Evolutionary conservation across 75 land plant species (phyloP), one percentile per base, ranked within the genome.

Genomic region (Ceratopteris richardii): DNA sequence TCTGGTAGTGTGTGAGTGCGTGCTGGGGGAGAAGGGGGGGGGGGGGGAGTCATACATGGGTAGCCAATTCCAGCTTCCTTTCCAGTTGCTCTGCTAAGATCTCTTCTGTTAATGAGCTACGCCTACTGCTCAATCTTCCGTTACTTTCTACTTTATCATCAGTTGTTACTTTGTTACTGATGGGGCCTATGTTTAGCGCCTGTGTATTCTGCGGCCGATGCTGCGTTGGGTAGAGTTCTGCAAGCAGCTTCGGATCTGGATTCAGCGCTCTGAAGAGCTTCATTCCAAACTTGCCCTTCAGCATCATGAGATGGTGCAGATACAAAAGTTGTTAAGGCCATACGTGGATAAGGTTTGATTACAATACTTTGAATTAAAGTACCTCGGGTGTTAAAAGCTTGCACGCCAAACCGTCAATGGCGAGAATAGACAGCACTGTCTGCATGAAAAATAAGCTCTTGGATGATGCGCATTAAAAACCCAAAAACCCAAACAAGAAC

Each of bases 191-290:
- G 9, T 4, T 9, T 3, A 4, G 9, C 9, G 9, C 37, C 3
- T 33, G 37, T 9, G 9, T 4, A 33, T 3, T 3, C 9, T 4
- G 37, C 9, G 37, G 37, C 37, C 9, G 37, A 4, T 4, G 3
- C 9, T 33, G 57, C 19, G 68, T 65, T 27, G 68, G 63, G 41
- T 71, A 71, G 52, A 71, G 25, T 27, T 71, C 74, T 13, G 58
- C 74, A 22, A 71, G 44, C 44, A 71, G 68, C 68, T 71, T 60
- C n/a, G 62, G 62, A 30, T 71, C 63, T 18, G 74, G 74, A 51
- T 71, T 71, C 1, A 71, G 61, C 0, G 64, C 57, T 26, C 56
- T 54, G 20, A 71, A 71, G 28, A 71, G 44, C 68, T 59, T 65
- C 63, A 59, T 25, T 12, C 68, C 63, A 60, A 65, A 71, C 0